These are phyloP conservation scores for Colletotrichum zoysiae DNA, from an alignment of 2,329 filamentous ascomycete genomes.

Conservation along the genomic window DNA sequence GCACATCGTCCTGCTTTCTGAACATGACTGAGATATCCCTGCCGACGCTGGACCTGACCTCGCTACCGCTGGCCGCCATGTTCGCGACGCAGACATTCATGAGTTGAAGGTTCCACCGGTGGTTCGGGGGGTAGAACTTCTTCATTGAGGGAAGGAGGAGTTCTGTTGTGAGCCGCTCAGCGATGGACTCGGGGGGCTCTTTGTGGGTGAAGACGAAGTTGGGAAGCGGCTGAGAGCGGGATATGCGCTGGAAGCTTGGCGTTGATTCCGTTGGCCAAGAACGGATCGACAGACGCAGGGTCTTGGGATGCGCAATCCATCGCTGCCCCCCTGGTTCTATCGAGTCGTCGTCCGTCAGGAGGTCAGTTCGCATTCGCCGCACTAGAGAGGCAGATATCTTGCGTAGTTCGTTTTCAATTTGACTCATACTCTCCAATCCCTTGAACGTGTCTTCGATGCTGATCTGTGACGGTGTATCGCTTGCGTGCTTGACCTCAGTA, in stretches of 20 bases:
- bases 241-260: constrained; percentile 76
- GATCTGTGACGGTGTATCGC: constrained; percentile 84
- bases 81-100: constrained; percentile 91
- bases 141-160: constrained; percentile 79
- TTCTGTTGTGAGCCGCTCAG: constrained; percentile 77
- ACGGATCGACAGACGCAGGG: constrained; percentile 83
- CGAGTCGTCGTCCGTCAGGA: constrained; percentile 67
- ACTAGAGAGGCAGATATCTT: constrained; percentile 78
- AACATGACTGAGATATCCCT: constrained; percentile 89
- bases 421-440: constrained; percentile 72
- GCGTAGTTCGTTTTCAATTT: constrained; percentile 76
- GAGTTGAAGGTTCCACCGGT: constrained; percentile 82
- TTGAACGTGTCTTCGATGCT: constrained; percentile 95
- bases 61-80: constrained; percentile 73
- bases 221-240: constrained; percentile 80
- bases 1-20: constrained; percentile 75
- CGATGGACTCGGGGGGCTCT: constrained; percentile 69
- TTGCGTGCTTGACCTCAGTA: constrained; percentile 77
- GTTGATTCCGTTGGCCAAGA: constrained; percentile 64
- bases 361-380: constrained; percentile 81
- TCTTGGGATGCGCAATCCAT: constrained; percentile 87
- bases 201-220: constrained; percentile 77
- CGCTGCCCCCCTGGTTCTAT: constrained; percentile 50
- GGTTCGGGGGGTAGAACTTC: constrained; percentile 75
- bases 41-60: constrained; percentile 67